Conservation (phyloP, 345 rosid genomes). For the Ceriops tagal region DNA sequence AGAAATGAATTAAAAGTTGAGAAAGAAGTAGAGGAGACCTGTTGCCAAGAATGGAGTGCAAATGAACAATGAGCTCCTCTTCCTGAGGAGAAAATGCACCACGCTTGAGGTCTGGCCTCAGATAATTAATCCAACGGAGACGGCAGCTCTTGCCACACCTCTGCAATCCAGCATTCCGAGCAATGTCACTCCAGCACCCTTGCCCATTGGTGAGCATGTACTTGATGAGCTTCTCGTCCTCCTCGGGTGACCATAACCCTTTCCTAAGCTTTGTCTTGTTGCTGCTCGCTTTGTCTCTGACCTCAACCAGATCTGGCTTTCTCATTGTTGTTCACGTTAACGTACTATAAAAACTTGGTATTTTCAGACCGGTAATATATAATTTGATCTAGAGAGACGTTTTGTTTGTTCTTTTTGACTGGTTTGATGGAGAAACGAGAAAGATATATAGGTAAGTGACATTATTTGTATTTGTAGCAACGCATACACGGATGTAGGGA, state of each 20-base stretch:
- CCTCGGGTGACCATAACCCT: constrained; percentile 87
- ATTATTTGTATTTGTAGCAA: background rate
- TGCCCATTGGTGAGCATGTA: constrained; percentile 75
- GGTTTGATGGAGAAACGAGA: constrained; percentile 33
- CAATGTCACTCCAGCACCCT: constrained; percentile 86
- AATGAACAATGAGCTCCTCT: constrained; percentile 67
- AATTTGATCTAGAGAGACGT: no score
- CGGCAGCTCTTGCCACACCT: constrained; percentile 88
- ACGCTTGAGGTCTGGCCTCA: constrained; percentile 78
- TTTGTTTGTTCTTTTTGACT: background rate
- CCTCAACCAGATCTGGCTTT: constrained; percentile 17
- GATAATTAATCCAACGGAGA: constrained; percentile 80
- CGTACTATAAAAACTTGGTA: no score
- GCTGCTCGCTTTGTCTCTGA: constrained; percentile 23
- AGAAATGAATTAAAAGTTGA: background rate
- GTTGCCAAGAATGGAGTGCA: constrained; percentile 76
- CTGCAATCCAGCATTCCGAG: constrained; percentile 65
- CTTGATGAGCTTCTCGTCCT: constrained; percentile 69
- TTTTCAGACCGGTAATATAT: no score
- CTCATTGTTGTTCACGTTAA: constrained; percentile 3
- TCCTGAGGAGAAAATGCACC: constrained; percentile 76
- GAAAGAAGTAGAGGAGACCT: constrained; percentile 30
- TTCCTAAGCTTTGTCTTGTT: constrained; percentile 50
- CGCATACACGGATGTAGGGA: background rate
- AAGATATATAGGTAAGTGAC: constrained; percentile 35